Percentiles rank a stretch among this genome's conserved stretches.
Evolutionary conservation across 148 eudicot species (phyloP).

Genomic region (Camellia sinensis): DNA sequence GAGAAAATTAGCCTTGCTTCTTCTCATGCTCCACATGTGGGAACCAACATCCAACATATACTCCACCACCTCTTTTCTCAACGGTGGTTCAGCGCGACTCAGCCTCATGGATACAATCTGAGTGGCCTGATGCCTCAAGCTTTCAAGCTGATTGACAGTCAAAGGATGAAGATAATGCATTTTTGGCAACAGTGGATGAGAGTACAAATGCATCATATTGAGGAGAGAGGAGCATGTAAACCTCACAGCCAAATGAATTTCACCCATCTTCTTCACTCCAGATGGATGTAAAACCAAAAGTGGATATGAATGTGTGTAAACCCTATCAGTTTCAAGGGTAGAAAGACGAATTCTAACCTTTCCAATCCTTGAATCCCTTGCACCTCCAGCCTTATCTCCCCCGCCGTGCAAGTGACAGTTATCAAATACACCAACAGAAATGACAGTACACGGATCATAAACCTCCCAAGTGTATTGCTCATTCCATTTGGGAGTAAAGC

Average conservation of each 20-base stretch:
- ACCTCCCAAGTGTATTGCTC: slow-evolving; percentile 79
- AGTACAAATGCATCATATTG: slow-evolving; percentile 28
- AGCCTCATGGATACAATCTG: slow-evolving; percentile 23
- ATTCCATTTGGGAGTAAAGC: slow-evolving; percentile 60
- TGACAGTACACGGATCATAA: slow-evolving; percentile 61
- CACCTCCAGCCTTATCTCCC: slow-evolving; percentile 19
- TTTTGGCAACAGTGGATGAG: slow-evolving; percentile 19
- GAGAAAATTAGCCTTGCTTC: slow-evolving; percentile 26
- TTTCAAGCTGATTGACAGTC: slow-evolving; percentile 23
- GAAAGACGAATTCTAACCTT: slow-evolving; percentile 29
- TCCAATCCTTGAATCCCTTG: slow-evolving; percentile 22
- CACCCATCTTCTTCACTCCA: slow-evolving; percentile 28
- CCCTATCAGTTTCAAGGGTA: slow-evolving; percentile 22
- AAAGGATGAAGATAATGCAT: slow-evolving; percentile 24
- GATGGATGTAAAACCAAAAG: slow-evolving; percentile 21
- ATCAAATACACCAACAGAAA: slow-evolving; percentile 64
- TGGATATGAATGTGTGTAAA: slow-evolving; percentile 23
- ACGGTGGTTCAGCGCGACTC: slow-evolving; percentile 21
- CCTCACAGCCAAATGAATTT: slow-evolving; percentile 25
- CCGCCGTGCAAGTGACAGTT: slow-evolving; percentile 43
- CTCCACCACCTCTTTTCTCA: slow-evolving; percentile 26
- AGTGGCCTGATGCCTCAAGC: slow-evolving; percentile 26
- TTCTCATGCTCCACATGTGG: slow-evolving; percentile 29
- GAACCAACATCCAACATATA: slow-evolving; percentile 26
- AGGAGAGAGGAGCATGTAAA: slow-evolving; percentile 24